Base-by-base conservation (phyloP, 1,284 basidiomycete species). In the Volvariella surrecta region DNA sequence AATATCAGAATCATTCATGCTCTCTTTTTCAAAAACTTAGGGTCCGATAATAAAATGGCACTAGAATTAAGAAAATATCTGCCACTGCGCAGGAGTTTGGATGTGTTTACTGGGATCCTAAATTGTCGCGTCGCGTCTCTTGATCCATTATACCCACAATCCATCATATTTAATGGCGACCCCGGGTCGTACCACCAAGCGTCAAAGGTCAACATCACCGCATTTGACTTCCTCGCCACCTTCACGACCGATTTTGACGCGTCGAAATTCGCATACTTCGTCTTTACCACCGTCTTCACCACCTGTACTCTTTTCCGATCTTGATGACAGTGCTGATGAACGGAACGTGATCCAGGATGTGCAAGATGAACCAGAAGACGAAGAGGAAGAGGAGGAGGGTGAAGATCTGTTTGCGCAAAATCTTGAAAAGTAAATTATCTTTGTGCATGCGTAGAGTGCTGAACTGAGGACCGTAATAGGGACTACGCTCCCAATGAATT, bases 371-470 rank as follows among this genome's bases (percentile, higher is more conserved):
- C n/a, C 18, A 8, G 34, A 16, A 7, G n/a, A 76, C n/a, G 78
- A 78, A 3, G 89, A 84, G 6, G 79, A 79, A 31, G 86, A 85
- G 4, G 90, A 79, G 16, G 89, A 93, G 18, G 92, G 90, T 28
- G 94, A 96, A 61, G 94, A 99, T 66, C 77, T 99, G 19, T 98
- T 95, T 64, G 89, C 77, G 37, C 84, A 95, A 11, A 74, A 73
- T 57, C 66, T 90, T 50, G 70, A 77, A 51, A 81, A 79, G 90
- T 94, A 72, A 31, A 58, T 50, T 44, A 42, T 37, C 39, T 38
- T 41, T 44, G 9, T n/a, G n/a, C n/a, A n/a, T n/a, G n/a, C n/a
- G n/a, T n/a, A n/a, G n/a, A n/a, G 24, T 6, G 24, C 44, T 34
- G 41, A n/a, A 46, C 37, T 9, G 22, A 37, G 19, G n/a, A 15